Base-by-base conservation (phyloP, 768 basidiomycete genomes). In the Tylopilus vinaceipallidus region DNA sequence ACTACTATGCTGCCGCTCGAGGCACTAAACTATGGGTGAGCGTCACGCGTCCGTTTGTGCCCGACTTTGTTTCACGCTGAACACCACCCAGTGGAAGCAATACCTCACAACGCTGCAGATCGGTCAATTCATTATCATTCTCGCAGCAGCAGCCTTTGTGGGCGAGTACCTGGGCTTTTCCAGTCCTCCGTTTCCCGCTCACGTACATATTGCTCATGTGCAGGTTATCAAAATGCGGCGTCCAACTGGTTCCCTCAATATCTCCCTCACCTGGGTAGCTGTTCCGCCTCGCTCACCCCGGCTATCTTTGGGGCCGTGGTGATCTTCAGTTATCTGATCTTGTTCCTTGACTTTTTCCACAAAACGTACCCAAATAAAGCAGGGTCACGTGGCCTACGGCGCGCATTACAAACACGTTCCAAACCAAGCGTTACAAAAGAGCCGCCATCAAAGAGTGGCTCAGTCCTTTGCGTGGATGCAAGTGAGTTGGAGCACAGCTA, bases 1-100 rank as follows among this genome's bases (percentile, higher is more conserved):
- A 98, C 73, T 98, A 98, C 73, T 97, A 86, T 68, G 92, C 92
- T 20, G 91, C 93, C 35, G 92, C 95, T 47, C 93, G 93, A 1
- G 61, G 61, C 16, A 55, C 53, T 6, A 61, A 48, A 39, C 2
- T 54, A 43, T 61, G 60, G 60, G 59, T 61, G 44, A 26, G 52
- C 4, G 4, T 24, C n/a, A n/a, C n/a, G n/a, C n/a, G n/a, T n/a
- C n/a, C n/a, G n/a, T n/a, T n/a, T n/a, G n/a, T n/a, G n/a, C n/a
- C n/a, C n/a, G n/a, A n/a, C n/a, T n/a, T n/a, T n/a, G n/a, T n/a
- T n/a, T n/a, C n/a, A n/a, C n/a, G n/a, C n/a, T n/a, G n/a, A n/a
- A n/a, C n/a, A n/a, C n/a, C n/a, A 27, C 36, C 14, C 13, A 64
- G 61, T 63, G 61, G 61, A 63, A 63, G 45, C 14, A 46, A 50